Evolutionary conservation across 768 basidiomycete genomes (phyloP), one percentile per base, ranked within the genome.

Genomic region (Xerocomellus dryophilus): DNA sequence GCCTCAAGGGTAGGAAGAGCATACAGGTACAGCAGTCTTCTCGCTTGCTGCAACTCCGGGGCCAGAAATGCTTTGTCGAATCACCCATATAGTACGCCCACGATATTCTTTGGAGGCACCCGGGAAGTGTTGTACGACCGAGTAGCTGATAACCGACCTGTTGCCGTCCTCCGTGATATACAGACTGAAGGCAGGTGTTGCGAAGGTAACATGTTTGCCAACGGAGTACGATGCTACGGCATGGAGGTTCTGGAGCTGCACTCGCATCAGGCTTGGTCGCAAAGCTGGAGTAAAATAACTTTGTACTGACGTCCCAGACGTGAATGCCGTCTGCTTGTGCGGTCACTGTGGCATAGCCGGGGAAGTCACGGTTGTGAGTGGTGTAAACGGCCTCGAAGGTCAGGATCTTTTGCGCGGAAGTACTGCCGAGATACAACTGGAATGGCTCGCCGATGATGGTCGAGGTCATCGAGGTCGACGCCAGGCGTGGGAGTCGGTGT

Each of bases 301-400:
- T 43, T 39, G 50, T 34, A 75, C 79, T 61, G 64, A 90, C 89
- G 66, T 91, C 85, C 53, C 88, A 68, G 42, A 92, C 66, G 70
- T 91, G 88, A 36, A 91, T 73, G 29, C 90, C 90, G 51, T 92
- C 88, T 57, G 78, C 80, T 56, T 90, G 87, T 12, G 78, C 84
- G 14, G 86, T 79, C 50, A 88, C 76, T 1, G 86, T 86, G 39
- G 80, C 84, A 74, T 78, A 79, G 25, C 82, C 80, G 36, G 86
- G 82, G 40, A 69, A 66, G 34, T 51, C 49, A 20, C 47, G 34
- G 41, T 60, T 61, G 47, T 63, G 35, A 12, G 59, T 48, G n/a
- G 57, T 46, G 44, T 53, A 71, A 40, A 66, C 9, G 0, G 64
- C 57, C n/a, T 63, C 51, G 53, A 34, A 4, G 23, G 20, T 7